A percentile compares a stretch with the other conserved stretches of the same genome.
phyloP scores from a whole-genome alignment of 345 rosid species.

The Passiflora organensis region DNA sequence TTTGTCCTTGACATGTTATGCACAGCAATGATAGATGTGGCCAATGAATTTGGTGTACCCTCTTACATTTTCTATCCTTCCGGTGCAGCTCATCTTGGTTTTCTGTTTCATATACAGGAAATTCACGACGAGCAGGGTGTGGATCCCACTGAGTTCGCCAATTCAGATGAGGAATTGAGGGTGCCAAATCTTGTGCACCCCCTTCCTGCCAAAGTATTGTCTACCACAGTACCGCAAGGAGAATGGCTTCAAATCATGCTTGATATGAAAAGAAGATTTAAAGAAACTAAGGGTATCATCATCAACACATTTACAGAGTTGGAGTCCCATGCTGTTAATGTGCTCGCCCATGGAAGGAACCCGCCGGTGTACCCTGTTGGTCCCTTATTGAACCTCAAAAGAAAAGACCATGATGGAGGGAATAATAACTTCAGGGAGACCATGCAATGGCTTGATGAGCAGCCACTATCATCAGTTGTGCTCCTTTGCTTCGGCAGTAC shows the following conservation, averaged over 20 bases:
- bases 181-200: too few species aligned
- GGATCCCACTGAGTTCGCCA: too few species aligned
- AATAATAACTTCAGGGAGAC: too few species aligned
- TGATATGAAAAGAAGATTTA: background rate
- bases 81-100: background rate
- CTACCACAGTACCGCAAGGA: background rate
- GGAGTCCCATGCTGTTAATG: slow-evolving; percentile 6
- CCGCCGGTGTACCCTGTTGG: too few species aligned
- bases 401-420: too few species aligned
- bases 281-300: background rate
- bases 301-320: background rate
- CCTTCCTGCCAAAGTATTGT: too few species aligned
- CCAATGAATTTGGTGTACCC: background rate
- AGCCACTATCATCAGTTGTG: slow-evolving; percentile 41
- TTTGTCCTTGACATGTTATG: too few species aligned
- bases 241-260: background rate
- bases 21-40: too few species aligned
- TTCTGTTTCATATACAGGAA: background rate
- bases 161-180: too few species aligned
- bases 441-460: slow-evolving; percentile 57
- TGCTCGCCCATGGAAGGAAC: too few species aligned
- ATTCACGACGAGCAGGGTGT: background rate
- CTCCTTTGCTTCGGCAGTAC: slow-evolving; percentile 55
- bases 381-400: too few species aligned
- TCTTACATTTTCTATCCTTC: background rate